These are phyloP conservation scores for Esteya vermicola DNA, from an alignment of 2,329 filamentous ascomycete species.

Conservation along the genomic window DNA sequence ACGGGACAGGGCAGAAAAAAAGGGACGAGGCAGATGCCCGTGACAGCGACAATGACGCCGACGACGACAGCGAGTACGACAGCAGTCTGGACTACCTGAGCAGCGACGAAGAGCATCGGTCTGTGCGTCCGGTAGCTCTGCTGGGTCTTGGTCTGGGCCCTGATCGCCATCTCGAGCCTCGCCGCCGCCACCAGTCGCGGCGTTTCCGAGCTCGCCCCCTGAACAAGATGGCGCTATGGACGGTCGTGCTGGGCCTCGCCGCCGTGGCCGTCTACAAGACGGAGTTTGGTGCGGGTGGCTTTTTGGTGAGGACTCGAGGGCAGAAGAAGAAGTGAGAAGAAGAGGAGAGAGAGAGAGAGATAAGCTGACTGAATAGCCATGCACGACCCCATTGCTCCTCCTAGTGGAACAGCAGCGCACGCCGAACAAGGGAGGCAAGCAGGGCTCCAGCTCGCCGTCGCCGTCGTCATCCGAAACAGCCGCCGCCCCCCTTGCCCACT, in stretches of 20 bases:
- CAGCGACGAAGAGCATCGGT: too few species aligned
- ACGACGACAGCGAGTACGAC: too few species aligned
- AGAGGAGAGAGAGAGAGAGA: too few species aligned
- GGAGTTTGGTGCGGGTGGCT: background rate
- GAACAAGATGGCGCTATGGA: background rate
- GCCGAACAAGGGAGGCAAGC: too few species aligned
- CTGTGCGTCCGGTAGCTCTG: too few species aligned
- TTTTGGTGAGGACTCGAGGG: background rate
- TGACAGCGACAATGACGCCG: background rate
- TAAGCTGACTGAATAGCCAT: background rate
- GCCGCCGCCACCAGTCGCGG: too few species aligned
- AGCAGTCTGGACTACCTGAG: too few species aligned
- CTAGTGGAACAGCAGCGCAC: background rate
- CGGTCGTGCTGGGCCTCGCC: background rate
- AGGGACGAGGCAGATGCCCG: background rate
- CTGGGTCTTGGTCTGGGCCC: too few species aligned
- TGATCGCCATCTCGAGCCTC: too few species aligned
- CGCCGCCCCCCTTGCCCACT: background rate
- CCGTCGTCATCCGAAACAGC: background rate
- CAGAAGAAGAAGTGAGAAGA: background rate
- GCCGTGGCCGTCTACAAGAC: background rate
- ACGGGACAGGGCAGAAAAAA: background rate
- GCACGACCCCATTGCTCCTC: background rate
- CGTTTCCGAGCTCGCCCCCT: background rate
- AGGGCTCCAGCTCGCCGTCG: too few species aligned